Conservation (phyloP, 2,329 filamentous ascomycete species). For the Penicillium occitanis region DNA sequence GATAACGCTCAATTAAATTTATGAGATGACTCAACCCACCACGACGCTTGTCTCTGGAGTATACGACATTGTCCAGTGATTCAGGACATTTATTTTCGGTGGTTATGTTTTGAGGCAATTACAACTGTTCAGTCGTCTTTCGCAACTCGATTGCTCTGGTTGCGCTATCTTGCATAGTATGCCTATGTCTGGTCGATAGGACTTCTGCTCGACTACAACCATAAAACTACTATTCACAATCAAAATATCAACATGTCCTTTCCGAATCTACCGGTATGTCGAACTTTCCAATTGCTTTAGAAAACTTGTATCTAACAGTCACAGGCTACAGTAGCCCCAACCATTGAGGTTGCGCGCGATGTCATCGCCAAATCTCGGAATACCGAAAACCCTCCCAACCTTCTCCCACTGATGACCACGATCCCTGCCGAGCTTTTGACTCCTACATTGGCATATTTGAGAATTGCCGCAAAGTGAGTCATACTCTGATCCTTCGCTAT, state of each 20-base stretch:
- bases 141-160: background rate
- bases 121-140: background rate
- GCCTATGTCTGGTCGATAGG: background rate
- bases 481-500: background rate
- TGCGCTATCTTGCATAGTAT: background rate
- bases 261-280: constrained; percentile 1
- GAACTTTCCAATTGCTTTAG: background rate
- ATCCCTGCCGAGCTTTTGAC: constrained; percentile 92
- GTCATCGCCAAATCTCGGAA: constrained; percentile 54
- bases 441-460: constrained; percentile 91
- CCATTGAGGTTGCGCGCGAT: constrained; percentile 59
- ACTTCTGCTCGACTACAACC: background rate
- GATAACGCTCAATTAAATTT: constrained; percentile 8
- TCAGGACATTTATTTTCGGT: background rate
- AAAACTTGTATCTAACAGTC: background rate
- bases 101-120: background rate
- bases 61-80: background rate
- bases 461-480: constrained; percentile 72
- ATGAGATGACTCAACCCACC: constrained; percentile 1
- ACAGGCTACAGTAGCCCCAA: constrained; percentile 57
- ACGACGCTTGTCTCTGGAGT: no score
- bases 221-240: constrained; percentile 9
- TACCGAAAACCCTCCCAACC: constrained; percentile 64
- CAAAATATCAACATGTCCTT: constrained; percentile 15
- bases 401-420: constrained; percentile 78